A percentile compares a stretch with the other conserved stretches of the same genome.
Evolutionary conservation across 257 asterid species (phyloP).

Genomic region (Cruciata laevipes): DNA sequence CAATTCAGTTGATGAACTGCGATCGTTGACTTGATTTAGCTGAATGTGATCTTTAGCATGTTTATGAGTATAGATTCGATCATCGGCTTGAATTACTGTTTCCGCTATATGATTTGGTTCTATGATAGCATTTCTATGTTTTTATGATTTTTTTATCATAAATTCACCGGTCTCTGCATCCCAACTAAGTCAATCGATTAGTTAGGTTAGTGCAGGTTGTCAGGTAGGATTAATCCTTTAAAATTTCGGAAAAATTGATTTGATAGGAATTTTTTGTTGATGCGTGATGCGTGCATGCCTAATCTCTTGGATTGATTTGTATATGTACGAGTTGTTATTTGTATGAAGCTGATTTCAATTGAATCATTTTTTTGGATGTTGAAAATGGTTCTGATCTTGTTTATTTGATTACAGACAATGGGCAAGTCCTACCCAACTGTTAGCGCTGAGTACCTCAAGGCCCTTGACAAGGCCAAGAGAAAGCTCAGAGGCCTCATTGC

Average conservation of each 20-base stretch:
- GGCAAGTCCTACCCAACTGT: constrained; percentile 70
- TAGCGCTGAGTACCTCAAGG: constrained; percentile 68
- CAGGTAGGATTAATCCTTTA: not conserved
- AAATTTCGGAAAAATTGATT: too few species aligned
- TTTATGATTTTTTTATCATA: not conserved
- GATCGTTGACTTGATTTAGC: not conserved
- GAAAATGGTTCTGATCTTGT: not conserved
- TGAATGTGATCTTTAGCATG: not conserved
- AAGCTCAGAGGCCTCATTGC: constrained; percentile 87
- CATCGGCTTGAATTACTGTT: not conserved
- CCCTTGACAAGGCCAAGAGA: constrained; percentile 66
- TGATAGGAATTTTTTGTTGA: too few species aligned
- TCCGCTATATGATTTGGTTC: too few species aligned
- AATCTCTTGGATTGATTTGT: not conserved
- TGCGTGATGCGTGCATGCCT: not conserved
- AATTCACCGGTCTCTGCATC: not conserved
- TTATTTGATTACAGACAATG: constrained; percentile 35
- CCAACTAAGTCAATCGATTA: not conserved
- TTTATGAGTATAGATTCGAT: not conserved
- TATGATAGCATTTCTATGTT: not conserved
- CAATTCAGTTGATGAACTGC: not conserved
- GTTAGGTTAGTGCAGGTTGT: not conserved
- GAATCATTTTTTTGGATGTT: not conserved
- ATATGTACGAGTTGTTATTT: not conserved
- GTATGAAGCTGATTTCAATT: too few species aligned